These are phyloP conservation scores for Hyaloscypha variabilis DNA, from an alignment of 495 filamentous ascomycete genomes.

Conservation along the genomic window DNA sequence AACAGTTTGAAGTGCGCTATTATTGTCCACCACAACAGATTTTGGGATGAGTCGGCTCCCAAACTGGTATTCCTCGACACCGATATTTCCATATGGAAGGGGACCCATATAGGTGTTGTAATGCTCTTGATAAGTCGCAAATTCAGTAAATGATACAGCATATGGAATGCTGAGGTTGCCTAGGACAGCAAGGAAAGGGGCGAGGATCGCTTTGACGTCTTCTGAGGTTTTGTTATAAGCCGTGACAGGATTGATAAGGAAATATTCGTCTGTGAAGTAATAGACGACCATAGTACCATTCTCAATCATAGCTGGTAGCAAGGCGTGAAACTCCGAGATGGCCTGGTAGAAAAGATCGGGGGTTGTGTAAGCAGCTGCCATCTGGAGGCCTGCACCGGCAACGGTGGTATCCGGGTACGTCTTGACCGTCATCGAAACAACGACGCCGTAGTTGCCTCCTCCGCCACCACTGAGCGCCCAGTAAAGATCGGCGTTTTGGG, in stretches of 20 bases:
- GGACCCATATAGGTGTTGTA: conserved; percentile 49
- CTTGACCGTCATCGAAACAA: conserved; percentile 47
- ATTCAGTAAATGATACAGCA: conserved; percentile 35
- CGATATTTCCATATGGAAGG: conserved; percentile 47
- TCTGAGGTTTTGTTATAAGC: conserved; percentile 38
- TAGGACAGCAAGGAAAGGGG: conserved; percentile 39
- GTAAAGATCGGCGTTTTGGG: conserved; percentile 55
- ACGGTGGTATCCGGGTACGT: conserved; percentile 27
- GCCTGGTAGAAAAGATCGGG: conserved; percentile 48
- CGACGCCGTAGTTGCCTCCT: conserved; percentile 53
- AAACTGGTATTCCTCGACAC: conserved; percentile 52
- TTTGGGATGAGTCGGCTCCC: conserved; percentile 63
- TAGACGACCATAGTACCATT: conserved; percentile 54
- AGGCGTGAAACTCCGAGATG: conserved; percentile 42
- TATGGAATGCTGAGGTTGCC: conserved; percentile 35
- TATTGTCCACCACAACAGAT: conserved; percentile 48
- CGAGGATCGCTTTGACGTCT: conserved; percentile 38
- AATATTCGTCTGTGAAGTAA: conserved; percentile 50
- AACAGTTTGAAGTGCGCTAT: conserved; percentile 38
- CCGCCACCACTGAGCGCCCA: conserved; percentile 64
- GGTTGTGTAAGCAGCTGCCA: conserved; percentile 33
- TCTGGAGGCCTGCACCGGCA: conserved; percentile 36
- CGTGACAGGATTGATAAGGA: conserved; percentile 47
- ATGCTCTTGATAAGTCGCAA: conserved; percentile 48
- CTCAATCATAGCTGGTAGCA: conserved; percentile 50